Evolutionary conservation across 352 stramenopile species (phyloP), one percentile per base, ranked within the genome.

Genomic region (Halophytophthora polymorphica): DNA sequence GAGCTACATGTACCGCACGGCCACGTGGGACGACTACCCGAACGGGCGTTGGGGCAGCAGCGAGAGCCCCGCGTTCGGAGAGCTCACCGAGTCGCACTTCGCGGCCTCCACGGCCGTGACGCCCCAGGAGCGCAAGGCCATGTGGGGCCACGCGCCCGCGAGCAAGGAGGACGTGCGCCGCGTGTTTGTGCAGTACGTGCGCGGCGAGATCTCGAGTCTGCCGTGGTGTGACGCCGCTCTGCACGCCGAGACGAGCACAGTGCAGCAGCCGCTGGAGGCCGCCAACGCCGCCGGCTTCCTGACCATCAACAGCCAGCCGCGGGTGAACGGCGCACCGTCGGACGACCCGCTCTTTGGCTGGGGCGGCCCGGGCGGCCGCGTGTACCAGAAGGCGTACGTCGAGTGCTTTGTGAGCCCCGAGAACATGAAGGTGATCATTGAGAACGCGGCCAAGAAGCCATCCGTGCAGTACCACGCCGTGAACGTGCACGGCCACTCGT

Each of bases 321-420:
- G 75, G 36, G 85, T 96, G 47, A 98, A 99, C 67, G 96, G 84
- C 6, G 90, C 73, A 29, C 65, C 81, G 7, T 98, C 89, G 22
- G 83, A 93, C 40, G 85, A 99, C 53, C 72, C 78, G 21, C 71
- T 92, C 42, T 98, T 98, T 79, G 97, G 97, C 31, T 99, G 97
- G 97, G 97, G 97, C 55, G 96, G 96, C 11, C 66, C 74, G 21
- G 95, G 94, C 47, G 97, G 97, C 29, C 88, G 85, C 41, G 96
- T 99, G 34, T 99, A 99, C 76, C 97, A 99, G 72, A 99, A 99
- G 77, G 96, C 95, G 19, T 99, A 99, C 72, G 90, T 98, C 53
- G 97, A 99, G 77, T 99, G 94, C 69, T 99, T 99, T 67, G 88
- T 96, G 45, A 98, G 87, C 47, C 96, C 95, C 6, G 80, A 95